Percentiles rank a stretch among this genome's conserved stretches.
phyloP scores from a whole-genome alignment of 2,329 filamentous ascomycete genomes.

The Coniochaeta sp. region DNA sequence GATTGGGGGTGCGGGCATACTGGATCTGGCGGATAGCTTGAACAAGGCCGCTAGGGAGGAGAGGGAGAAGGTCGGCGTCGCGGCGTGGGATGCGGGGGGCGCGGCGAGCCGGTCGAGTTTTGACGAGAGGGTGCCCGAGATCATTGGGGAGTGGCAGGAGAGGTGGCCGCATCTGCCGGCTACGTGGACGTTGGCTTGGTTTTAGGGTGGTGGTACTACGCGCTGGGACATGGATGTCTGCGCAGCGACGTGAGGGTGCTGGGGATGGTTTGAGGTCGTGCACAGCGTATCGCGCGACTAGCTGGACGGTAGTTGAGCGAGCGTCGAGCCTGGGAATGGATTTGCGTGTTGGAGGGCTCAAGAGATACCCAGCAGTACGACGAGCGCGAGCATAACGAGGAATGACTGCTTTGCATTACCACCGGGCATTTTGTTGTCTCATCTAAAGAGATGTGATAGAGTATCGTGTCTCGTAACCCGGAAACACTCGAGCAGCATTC shows the following conservation, averaged over 20 bases:
- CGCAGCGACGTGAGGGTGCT: too few species aligned
- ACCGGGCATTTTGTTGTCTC: neutral
- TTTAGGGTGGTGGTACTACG: slow-evolving; percentile 46
- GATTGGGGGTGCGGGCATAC: slow-evolving; percentile 81
- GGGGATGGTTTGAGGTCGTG: too few species aligned
- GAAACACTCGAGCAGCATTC: neutral
- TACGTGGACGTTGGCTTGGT: slow-evolving; percentile 93
- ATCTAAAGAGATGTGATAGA: neutral
- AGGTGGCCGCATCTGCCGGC: slow-evolving; percentile 87
- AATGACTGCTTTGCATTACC: neutral
- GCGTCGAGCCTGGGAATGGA: too few species aligned
- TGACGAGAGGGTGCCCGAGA: slow-evolving; percentile 87
- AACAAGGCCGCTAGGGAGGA: slow-evolving; percentile 78
- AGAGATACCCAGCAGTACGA: neutral
- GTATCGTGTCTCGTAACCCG: neutral
- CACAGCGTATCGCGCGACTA: too few species aligned
- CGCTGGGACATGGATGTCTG: too few species aligned
- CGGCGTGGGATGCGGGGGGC: slow-evolving; percentile 63
- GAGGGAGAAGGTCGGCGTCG: slow-evolving; percentile 55
- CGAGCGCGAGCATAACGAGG: neutral
- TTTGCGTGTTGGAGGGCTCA: neutral
- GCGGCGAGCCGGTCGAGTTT: slow-evolving; percentile 67
- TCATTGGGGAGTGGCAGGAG: slow-evolving; percentile 90
- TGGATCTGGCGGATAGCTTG: slow-evolving; percentile 80
- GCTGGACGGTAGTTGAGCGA: too few species aligned